These are phyloP conservation scores for Trichodelitschia bisporula DNA, from an alignment of 495 filamentous ascomycete genomes.

Conservation along the genomic window DNA sequence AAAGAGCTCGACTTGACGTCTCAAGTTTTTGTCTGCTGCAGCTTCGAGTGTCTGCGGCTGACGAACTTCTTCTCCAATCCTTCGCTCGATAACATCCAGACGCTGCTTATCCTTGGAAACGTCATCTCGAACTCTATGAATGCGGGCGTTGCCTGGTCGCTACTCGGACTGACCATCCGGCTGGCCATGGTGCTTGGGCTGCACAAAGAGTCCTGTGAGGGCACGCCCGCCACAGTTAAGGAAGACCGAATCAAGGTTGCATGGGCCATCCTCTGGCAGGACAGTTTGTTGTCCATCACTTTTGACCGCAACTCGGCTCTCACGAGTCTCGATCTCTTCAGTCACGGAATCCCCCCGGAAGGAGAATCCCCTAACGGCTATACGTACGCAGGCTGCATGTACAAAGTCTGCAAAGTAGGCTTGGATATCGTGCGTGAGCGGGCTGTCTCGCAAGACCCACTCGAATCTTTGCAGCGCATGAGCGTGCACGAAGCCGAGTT, in stretches of 20 bases:
- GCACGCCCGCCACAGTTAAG: constrained; percentile 12
- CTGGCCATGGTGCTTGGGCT: constrained; percentile 32
- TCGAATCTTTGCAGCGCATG: constrained; percentile 21
- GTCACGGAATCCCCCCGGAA: constrained; percentile 18
- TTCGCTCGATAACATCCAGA: constrained; percentile 32
- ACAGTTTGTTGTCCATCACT: constrained; percentile 32
- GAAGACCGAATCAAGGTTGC: constrained; percentile 13
- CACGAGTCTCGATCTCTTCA: constrained; percentile 23
- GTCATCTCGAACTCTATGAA: constrained; percentile 41
- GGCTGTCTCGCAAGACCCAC: constrained; percentile 18
- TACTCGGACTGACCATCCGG: constrained; percentile 31
- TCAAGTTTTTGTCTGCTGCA: constrained; percentile 36
- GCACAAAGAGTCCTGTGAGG: constrained; percentile 26
- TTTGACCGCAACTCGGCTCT: constrained; percentile 32
- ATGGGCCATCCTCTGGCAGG: constrained; percentile 40
- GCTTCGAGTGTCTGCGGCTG: constrained; percentile 35
- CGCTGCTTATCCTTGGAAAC: constrained; percentile 31
- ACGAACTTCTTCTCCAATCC: constrained; percentile 35
- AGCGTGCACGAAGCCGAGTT: constrained; percentile 26
- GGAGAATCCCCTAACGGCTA: constrained; percentile 6
- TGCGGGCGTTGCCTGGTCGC: constrained; percentile 32
- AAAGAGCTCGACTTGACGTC: constrained; percentile 32
- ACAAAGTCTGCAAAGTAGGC: constrained; percentile 24
- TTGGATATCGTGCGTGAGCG: constrained; percentile 31
- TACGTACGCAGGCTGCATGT: constrained; percentile 31